Conservation (phyloP, 305 asterid species). For the Euphrasia arctica region DNA sequence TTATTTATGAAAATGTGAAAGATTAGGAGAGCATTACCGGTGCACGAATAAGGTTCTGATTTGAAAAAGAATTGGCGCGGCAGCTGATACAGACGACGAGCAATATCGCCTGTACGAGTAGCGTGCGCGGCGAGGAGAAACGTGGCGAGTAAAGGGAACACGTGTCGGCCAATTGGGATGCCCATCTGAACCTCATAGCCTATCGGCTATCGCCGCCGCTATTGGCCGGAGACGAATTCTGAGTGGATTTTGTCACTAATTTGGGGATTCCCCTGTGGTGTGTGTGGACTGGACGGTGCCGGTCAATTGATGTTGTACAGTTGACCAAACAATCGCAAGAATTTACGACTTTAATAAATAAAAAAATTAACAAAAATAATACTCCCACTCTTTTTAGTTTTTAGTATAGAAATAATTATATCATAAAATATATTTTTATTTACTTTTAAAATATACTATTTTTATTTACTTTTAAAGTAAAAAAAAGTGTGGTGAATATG, state of each 20-base stretch:
- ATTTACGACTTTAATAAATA: too few relatives aligned
- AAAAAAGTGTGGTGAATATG: too few relatives aligned
- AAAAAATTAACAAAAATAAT: too few relatives aligned
- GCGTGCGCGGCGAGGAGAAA: slow-evolving; percentile 9
- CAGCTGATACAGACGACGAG: not conserved
- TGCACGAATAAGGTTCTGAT: slow-evolving; percentile 14
- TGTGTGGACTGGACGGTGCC: not conserved
- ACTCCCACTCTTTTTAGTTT: too few relatives aligned
- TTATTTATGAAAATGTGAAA: not conserved
- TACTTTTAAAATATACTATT: too few relatives aligned
- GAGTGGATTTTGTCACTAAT: not conserved
- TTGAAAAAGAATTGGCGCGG: slow-evolving; percentile 24
- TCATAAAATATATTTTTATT: too few relatives aligned
- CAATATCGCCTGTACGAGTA: slow-evolving; percentile 6
- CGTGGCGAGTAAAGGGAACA: slow-evolving; percentile 23
- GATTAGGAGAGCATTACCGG: slow-evolving; percentile 3
- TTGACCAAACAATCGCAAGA: not conserved
- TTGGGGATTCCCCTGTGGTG: too few relatives aligned
- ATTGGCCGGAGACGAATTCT: too few relatives aligned
- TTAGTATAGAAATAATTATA: too few relatives aligned
- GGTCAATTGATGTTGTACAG: too few relatives aligned
- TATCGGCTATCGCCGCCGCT: too few relatives aligned
- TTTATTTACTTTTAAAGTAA: too few relatives aligned
- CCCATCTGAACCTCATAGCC: slow-evolving; percentile 19
- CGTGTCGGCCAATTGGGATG: slow-evolving; percentile 16